Conservation (phyloP, 768 basidiomycete species). For the Cystobasidium tubakii region DNA sequence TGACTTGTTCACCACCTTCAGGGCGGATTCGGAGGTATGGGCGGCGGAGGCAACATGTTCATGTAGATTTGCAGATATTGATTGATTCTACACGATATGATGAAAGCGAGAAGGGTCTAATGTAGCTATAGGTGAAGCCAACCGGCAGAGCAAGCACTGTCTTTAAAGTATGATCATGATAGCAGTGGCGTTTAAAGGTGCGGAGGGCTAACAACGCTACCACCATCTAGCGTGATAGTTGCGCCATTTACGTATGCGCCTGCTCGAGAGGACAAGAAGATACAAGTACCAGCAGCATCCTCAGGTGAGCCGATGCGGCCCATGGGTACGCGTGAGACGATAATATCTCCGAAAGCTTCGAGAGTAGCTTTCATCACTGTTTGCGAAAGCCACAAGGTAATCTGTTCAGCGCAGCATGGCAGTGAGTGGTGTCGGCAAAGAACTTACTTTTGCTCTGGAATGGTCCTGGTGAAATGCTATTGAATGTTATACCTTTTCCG, state of each 20-base stretch:
- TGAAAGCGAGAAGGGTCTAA: too few species aligned
- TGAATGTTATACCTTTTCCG: conserved; percentile 58
- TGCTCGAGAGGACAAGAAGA: conserved; percentile 61
- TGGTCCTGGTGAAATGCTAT: conserved; percentile 60
- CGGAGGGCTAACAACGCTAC: conserved; percentile 14
- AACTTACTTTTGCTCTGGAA: conserved; percentile 49
- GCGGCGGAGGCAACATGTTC: conserved; percentile 4
- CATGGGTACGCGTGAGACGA: conserved; percentile 55
- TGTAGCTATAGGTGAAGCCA: neutral
- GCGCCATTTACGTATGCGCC: conserved; percentile 60
- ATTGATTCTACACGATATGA: too few species aligned
- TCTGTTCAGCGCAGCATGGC: neutral
- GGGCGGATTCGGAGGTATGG: conserved; percentile 12
- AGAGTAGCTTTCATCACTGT: conserved; percentile 60
- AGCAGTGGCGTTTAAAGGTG: conserved; percentile 6
- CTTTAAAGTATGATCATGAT: too few species aligned
- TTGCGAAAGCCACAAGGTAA: too few species aligned
- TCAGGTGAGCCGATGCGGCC: conserved; percentile 60
- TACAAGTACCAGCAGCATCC: conserved; percentile 61
- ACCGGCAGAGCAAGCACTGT: too few species aligned
- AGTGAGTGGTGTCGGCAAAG: neutral
- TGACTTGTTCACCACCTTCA: too few species aligned
- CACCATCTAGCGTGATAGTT: conserved; percentile 39
- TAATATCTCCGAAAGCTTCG: conserved; percentile 52
- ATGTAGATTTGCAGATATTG: neutral